These are phyloP conservation scores for Epichloe typhina DNA, from an alignment of 2,329 filamentous ascomycete genomes.

Conservation along the genomic window DNA sequence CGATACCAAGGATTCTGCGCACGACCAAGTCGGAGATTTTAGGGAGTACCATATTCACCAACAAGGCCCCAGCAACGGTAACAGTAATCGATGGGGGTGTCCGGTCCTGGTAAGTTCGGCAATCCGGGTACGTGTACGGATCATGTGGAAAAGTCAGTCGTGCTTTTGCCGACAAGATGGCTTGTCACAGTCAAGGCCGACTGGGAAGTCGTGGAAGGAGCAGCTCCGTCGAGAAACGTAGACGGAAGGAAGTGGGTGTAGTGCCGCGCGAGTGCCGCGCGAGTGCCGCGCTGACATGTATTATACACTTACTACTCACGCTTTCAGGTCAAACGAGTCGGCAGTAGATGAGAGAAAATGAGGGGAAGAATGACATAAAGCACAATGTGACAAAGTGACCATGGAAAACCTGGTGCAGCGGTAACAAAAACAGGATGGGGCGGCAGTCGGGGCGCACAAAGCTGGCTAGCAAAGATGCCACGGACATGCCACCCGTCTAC, in stretches of 20 bases:
- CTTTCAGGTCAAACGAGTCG: neutral
- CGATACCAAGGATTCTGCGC: slow-evolving; percentile 18
- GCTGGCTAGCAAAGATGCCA: neutral
- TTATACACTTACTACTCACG: neutral
- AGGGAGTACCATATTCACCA: neutral
- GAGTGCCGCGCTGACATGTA: neutral
- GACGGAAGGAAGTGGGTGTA: neutral
- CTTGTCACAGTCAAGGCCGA: neutral
- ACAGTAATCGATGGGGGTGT: no score
- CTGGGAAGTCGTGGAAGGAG: neutral
- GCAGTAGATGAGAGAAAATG: neutral
- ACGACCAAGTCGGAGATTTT: slow-evolving; percentile 11
- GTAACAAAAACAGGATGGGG: neutral
- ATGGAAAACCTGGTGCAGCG: neutral
- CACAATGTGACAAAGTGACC: neutral
- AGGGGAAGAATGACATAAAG: neutral
- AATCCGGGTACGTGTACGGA: neutral
- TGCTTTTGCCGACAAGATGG: no score
- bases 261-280: neutral
- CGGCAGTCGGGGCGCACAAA: neutral
- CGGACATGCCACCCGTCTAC: neutral
- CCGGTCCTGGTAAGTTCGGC: neutral
- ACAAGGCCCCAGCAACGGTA: neutral
- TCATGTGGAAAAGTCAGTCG: neutral
- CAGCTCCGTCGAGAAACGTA: neutral